Conservation (phyloP, 306 rosid species). For the Rosa persica region DNA sequence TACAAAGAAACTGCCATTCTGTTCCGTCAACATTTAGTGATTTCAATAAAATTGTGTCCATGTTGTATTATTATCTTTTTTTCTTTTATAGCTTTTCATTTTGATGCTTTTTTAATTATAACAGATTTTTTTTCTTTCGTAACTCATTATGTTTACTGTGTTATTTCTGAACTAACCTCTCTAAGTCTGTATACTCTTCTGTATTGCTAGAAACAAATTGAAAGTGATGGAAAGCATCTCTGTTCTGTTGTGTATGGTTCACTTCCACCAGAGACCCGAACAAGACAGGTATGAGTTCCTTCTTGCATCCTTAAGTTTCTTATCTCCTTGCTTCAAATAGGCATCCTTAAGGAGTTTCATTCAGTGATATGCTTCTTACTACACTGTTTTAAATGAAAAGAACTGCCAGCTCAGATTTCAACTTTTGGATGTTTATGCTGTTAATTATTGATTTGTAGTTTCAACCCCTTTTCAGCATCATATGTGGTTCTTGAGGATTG, state of each 20-base stretch:
- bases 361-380: constrained; percentile 9
- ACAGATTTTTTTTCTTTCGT: background rate
- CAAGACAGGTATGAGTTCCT: constrained; percentile 75
- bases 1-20: background rate
- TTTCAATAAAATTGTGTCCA: background rate
- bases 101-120: background rate
- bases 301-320: constrained; percentile 20
- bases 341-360: constrained; percentile 18
- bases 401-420: constrained; percentile 11
- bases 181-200: constrained; percentile 16
- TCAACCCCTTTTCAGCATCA: constrained; percentile 5
- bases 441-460: constrained; percentile 27
- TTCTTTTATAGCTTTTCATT: background rate
- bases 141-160: constrained; percentile 10
- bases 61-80: background rate
- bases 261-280: constrained; percentile 95
- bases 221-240: constrained; percentile 66
- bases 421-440: constrained; percentile 1
- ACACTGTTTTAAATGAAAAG: constrained; percentile 13
- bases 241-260: constrained; percentile 98
- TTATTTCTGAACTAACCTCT: constrained; percentile 24
- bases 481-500: constrained; percentile 25
- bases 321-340: constrained; percentile 12
- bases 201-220: constrained; percentile 63
- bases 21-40: background rate